Evolutionary conservation across 2,329 filamentous ascomycete genomes (phyloP).

Genomic region (Nakataea oryzae): DNA sequence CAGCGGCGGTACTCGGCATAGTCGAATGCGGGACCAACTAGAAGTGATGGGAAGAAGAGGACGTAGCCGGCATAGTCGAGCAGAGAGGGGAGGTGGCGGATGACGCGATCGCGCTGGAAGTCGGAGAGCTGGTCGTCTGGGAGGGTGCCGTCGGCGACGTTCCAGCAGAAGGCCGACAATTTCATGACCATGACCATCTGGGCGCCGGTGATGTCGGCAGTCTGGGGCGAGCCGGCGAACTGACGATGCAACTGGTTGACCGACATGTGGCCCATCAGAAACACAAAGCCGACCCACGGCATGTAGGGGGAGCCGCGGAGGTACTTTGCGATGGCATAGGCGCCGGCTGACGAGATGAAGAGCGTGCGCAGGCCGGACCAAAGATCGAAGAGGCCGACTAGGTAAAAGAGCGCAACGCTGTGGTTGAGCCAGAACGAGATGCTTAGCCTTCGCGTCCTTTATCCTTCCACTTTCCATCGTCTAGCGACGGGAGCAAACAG

Average conservation of each 20-base stretch:
- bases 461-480: not conserved
- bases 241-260: constrained; percentile 80
- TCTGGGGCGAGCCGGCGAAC: constrained; percentile 48
- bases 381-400: constrained; percentile 86
- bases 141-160: constrained; percentile 83
- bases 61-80: constrained; percentile 86
- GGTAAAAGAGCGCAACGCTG: constrained; percentile 77
- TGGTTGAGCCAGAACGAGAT: not conserved
- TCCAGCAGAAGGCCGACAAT: constrained; percentile 93
- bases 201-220: constrained; percentile 83
- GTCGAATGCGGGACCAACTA: constrained; percentile 88
- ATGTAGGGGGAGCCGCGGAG: constrained; percentile 76
- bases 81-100: constrained; percentile 62
- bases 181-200: constrained; percentile 99
- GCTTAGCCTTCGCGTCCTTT: not conserved
- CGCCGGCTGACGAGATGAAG: constrained; percentile 64
- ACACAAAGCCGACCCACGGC: constrained; percentile 94
- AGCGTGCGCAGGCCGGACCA: constrained; percentile 77
- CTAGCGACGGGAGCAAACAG: not conserved
- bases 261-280: constrained; percentile 93
- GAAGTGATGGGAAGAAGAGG: constrained; percentile 85
- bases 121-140: constrained; percentile 73
- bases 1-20: constrained; percentile 86
- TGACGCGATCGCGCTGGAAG: constrained; percentile 71
- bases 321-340: constrained; percentile 76